Conservation (phyloP, 2,329 filamentous ascomycete genomes). For the Simplicillium aogashimaense region DNA sequence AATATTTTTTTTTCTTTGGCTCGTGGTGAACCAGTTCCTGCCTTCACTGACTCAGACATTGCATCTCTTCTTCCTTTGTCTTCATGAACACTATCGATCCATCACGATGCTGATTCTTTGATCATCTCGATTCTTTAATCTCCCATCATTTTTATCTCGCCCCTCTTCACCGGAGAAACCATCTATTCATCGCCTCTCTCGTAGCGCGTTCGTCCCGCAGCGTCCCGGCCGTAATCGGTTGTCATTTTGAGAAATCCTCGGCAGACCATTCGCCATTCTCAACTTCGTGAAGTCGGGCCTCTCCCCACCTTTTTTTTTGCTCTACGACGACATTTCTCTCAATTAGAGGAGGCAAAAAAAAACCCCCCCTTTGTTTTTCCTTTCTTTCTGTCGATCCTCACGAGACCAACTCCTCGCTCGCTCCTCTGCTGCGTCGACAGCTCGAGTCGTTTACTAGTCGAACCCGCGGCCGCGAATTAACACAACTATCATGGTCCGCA, state of each 20-base stretch:
- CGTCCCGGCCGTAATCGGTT: background rate
- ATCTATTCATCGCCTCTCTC: background rate
- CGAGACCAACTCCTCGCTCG: background rate
- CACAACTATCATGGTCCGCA: slow-evolving; percentile 65
- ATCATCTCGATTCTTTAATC: background rate
- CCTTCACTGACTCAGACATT: background rate
- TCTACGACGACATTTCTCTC: background rate
- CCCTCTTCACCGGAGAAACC: slow-evolving; percentile 4
- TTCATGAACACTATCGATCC: background rate
- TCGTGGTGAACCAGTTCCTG: background rate
- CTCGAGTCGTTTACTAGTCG: too few relatives aligned
- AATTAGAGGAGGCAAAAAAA: background rate
- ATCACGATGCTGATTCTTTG: slow-evolving; percentile 5
- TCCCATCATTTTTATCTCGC: slow-evolving; percentile 2
- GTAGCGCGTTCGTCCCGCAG: background rate
- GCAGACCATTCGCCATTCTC: too few relatives aligned
- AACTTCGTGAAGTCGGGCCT: background rate
- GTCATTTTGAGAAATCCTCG: too few relatives aligned
- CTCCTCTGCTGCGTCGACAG: background rate
- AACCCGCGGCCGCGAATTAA: background rate
- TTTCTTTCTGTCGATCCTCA: background rate
- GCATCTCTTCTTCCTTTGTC: slow-evolving; percentile 1
- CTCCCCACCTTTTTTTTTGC: background rate
- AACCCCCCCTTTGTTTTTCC: background rate
- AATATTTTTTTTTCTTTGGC: background rate